These are phyloP conservation scores for Pseudogymnoascus sp. DNA, from an alignment of 2,329 filamentous ascomycete species.

Conservation along the genomic window DNA sequence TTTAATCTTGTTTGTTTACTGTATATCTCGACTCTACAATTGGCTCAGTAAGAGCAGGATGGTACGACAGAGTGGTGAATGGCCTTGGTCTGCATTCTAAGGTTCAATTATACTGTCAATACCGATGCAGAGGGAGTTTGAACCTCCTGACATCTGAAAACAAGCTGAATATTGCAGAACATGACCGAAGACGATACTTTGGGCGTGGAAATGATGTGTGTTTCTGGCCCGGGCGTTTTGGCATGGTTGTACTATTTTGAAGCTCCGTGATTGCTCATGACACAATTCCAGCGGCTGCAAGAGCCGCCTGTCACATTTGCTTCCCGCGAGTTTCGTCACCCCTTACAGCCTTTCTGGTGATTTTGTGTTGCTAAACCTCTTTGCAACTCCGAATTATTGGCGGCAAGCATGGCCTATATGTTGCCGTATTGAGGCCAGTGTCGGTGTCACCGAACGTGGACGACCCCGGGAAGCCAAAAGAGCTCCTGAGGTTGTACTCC, in stretches of 20 bases:
- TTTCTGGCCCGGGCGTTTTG: neutral
- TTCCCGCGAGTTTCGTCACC: neutral
- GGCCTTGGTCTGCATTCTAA: neutral
- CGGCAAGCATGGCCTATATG: neutral
- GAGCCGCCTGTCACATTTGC: neutral
- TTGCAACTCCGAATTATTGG: neutral
- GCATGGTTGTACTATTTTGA: slow-evolving; percentile 6
- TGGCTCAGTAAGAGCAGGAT: neutral
- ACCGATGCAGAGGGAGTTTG: neutral
- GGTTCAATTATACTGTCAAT: neutral
- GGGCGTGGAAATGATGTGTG: neutral
- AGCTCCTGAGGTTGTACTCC: neutral
- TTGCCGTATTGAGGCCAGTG: neutral
- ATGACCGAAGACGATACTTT: neutral
- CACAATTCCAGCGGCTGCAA: neutral
- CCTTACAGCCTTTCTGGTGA: neutral
- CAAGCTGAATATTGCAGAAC: neutral
- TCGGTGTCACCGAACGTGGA: neutral
- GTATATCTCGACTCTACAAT: neutral
- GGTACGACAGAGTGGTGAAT: neutral
- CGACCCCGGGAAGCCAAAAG: neutral
- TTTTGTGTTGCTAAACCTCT: neutral
- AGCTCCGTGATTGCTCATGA: slow-evolving; percentile 3
- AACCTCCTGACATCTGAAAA: neutral
- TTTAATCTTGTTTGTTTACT: neutral